phyloP scores from a whole-genome alignment of 768 basidiomycete species.

The Termitomyces sp. region DNA sequence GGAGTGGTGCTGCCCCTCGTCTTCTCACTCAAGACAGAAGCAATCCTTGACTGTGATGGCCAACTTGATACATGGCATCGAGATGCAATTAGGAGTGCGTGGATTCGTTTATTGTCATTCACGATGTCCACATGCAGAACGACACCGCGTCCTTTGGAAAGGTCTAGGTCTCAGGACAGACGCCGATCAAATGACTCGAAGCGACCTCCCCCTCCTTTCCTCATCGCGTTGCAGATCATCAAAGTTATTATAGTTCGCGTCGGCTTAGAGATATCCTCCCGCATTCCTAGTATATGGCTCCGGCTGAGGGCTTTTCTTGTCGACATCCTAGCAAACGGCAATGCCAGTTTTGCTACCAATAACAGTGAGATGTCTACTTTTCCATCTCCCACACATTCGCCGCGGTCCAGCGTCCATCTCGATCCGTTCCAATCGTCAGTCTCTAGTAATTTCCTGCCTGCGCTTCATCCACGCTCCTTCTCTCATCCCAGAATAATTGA shows the following conservation, averaged over 20 bases:
- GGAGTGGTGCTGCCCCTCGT: slow-evolving; percentile 63
- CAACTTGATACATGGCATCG: slow-evolving; percentile 45
- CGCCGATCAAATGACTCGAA: slow-evolving; percentile 20
- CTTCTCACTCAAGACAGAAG: slow-evolving; percentile 48
- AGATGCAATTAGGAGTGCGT: slow-evolving; percentile 44
- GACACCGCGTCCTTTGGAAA: slow-evolving; percentile 29
- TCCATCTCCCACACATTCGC: slow-evolving; percentile 52
- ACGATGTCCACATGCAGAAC: slow-evolving; percentile 49
- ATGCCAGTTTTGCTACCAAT: slow-evolving; percentile 56
- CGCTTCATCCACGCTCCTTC: slow-evolving; percentile 22
- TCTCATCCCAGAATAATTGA: slow-evolving; percentile 59
- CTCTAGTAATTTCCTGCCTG: slow-evolving; percentile 23
- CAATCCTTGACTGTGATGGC: slow-evolving; percentile 38
- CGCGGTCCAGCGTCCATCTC: slow-evolving; percentile 42
- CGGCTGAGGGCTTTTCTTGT: slow-evolving; percentile 55
- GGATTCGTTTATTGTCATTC: slow-evolving; percentile 63
- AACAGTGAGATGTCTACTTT: slow-evolving; percentile 39
- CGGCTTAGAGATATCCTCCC: slow-evolving; percentile 52
- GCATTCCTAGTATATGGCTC: slow-evolving; percentile 59
- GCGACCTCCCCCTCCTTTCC: slow-evolving; percentile 35
- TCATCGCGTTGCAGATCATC: slow-evolving; percentile 60
- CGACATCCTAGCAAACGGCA: slow-evolving; percentile 52
- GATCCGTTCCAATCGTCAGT: slow-evolving; percentile 27
- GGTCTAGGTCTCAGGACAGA: slow-evolving; percentile 46
- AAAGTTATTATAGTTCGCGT: slow-evolving; percentile 67